Percentiles rank a stretch among this genome's conserved stretches.
Evolutionary conservation across 192 early-diverging fungal genomes (phyloP).

Genomic region (Radiomyces spectabilis): DNA sequence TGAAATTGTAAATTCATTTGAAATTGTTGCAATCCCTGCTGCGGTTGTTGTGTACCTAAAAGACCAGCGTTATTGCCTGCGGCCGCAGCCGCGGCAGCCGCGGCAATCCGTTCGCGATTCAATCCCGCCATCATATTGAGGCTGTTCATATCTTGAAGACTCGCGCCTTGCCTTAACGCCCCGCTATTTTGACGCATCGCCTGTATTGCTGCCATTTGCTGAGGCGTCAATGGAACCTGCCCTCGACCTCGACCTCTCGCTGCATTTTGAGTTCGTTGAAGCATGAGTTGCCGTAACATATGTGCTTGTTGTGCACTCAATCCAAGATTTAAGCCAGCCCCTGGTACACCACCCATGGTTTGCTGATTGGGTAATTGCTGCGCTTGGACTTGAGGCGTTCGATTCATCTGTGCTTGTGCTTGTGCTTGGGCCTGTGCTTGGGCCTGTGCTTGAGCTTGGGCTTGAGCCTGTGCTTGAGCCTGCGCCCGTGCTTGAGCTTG

Average conservation of each 20-base stretch:
- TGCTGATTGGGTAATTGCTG: neutral
- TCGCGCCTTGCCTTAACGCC: neutral
- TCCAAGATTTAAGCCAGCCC: neutral
- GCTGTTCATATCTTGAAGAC: neutral
- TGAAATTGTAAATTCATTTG: constrained; percentile 21
- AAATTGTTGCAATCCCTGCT: constrained; percentile 14
- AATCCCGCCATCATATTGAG: neutral
- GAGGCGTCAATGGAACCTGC: constrained; percentile 12
- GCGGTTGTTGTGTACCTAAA: neutral
- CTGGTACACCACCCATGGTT: too few species aligned
- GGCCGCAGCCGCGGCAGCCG: constrained; percentile 1
- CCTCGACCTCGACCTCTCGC: constrained; percentile 21
- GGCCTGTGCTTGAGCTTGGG: too few species aligned
- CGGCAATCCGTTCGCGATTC: neutral
- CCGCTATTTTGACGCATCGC: constrained; percentile 4
- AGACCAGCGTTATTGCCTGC: neutral
- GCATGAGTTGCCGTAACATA: constrained; percentile 12
- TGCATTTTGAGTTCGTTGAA: constrained; percentile 13
- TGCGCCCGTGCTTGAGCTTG: neutral
- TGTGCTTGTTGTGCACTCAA: neutral
- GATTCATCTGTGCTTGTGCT: neutral
- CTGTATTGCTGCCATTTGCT: constrained; percentile 11
- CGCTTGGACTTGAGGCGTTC: neutral
- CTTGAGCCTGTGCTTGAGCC: neutral
- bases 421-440: neutral